Base-by-base conservation (phyloP, 352 stramenopile species). In the Phytophthora sp. region DNA sequence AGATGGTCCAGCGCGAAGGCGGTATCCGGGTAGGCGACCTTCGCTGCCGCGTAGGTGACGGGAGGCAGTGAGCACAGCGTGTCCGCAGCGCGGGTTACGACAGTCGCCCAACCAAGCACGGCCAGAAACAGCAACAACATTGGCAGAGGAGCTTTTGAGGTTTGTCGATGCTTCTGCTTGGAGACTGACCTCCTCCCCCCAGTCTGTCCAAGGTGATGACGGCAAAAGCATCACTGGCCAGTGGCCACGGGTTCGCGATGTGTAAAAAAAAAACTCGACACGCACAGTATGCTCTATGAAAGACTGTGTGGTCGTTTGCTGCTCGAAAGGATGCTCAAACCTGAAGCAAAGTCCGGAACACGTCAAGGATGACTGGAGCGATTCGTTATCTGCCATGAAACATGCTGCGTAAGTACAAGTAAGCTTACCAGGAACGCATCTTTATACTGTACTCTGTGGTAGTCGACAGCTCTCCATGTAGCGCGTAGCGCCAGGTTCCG, bases 31-130 rank as follows among this genome's bases (percentile, higher is more conserved):
- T 88, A 75, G 18, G 46, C 15, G 8, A 45, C 44, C 66, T 85
- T 88, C 29, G 82, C 82, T 2, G 26, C 35, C 4, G 76, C 57
- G 57, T 89, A 89, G 5, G 54, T 79, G 46, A 58, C 36, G 2
- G 80, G 80, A 23, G 71, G 60, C 5, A 89, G 54, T 11, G 82
- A 86, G 60, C 81, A 90, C 9, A 90, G 68, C 24, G 70, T 68
- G 31, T 89, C 77, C 18, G 36, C 69, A 0, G 58, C 71, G 16
- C 15, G 21, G 27, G 35, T 44, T 9, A 18, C 11, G 9, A 24
- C 18, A 16, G 18, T 33, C 5, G 47, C 36, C 30, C 38, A 67
- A 15, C 23, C 13, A 26, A 74, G 24, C 11, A 42, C 31, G 7
- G n/a, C 7, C 5, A 66, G 41, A 29, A 66, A 41, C 9, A 66